Percentiles rank a stretch among this genome's conserved stretches.
Conservation (phyloP, 208 protist species). For the Leishmania major region DNA sequence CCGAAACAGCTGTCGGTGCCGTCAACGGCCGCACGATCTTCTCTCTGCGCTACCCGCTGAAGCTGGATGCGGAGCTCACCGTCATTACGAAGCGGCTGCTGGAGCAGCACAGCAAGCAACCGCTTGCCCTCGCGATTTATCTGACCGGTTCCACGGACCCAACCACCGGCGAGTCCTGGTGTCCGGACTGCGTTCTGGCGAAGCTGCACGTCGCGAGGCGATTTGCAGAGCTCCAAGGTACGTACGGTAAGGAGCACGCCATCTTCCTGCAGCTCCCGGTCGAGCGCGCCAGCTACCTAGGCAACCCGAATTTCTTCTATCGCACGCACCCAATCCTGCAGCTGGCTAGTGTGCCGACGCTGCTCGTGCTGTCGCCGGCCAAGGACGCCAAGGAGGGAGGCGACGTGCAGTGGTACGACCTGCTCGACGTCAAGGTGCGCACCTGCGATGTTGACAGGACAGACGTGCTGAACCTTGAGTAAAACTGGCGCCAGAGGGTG, state of each 20-base stretch:
- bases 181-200: slow-evolving; percentile 67
- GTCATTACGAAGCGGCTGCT: slow-evolving; percentile 26
- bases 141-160: slow-evolving; percentile 54
- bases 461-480: slow-evolving; percentile 28
- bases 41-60: slow-evolving; percentile 35
- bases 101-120: slow-evolving; percentile 28
- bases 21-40: slow-evolving; percentile 28
- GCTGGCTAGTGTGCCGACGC: slow-evolving; percentile 48
- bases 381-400: slow-evolving; percentile 32
- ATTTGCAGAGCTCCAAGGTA: slow-evolving; percentile 38
- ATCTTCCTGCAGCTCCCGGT: slow-evolving; percentile 67
- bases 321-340: slow-evolving; percentile 57
- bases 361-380: slow-evolving; percentile 48
- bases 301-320: slow-evolving; percentile 67
- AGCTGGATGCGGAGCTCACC: slow-evolving; percentile 39
- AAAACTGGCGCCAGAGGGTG: neutral
- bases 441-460: slow-evolving; percentile 27
- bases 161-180: slow-evolving; percentile 73
- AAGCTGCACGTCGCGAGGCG: slow-evolving; percentile 50
- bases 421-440: slow-evolving; percentile 46
- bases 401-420: slow-evolving; percentile 40
- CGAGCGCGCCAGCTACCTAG: slow-evolving; percentile 64
- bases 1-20: slow-evolving; percentile 28
- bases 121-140: slow-evolving; percentile 48
- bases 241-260: slow-evolving; percentile 31